These are phyloP conservation scores for Mortierella sp. DNA, from an alignment of 371 early-diverging fungal species.

Conservation along the genomic window DNA sequence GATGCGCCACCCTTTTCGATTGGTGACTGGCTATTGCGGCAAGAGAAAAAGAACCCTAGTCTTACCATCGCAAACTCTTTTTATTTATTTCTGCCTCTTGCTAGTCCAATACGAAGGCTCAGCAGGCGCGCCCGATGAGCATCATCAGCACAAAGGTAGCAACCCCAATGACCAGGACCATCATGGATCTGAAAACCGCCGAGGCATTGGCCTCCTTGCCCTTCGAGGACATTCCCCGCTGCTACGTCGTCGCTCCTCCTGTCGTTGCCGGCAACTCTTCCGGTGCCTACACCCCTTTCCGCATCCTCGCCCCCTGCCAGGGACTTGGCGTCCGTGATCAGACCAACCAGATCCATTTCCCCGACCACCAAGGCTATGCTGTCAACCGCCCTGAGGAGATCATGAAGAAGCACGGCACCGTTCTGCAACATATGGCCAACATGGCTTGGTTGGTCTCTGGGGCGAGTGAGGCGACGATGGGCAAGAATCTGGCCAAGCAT, in stretches of 20 bases:
- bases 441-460: conserved; percentile 37
- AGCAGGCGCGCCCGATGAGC: conserved; percentile 17
- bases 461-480: conserved; percentile 17
- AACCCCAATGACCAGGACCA: neutral
- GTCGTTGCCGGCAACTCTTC: conserved; percentile 11
- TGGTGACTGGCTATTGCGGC: neutral
- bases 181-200: conserved; percentile 42
- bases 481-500: conserved; percentile 24
- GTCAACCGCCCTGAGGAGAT: conserved; percentile 38
- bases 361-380: conserved; percentile 37
- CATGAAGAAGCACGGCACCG: conserved; percentile 46
- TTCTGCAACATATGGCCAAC: conserved; percentile 44
- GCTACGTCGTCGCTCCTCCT: conserved; percentile 38
- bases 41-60: neutral
- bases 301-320: conserved; percentile 43
- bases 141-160: conserved; percentile 11
- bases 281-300: conserved; percentile 36
- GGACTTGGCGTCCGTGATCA: conserved; percentile 36
- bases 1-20: neutral
- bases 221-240: conserved; percentile 45
- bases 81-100: neutral
- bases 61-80: neutral
- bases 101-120: neutral
- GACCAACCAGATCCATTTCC: conserved; percentile 32
- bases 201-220: conserved; percentile 39